These are phyloP conservation scores for Bromus sterilis DNA, from an alignment of 176 grass and related monocot species.

Conservation along the genomic window DNA sequence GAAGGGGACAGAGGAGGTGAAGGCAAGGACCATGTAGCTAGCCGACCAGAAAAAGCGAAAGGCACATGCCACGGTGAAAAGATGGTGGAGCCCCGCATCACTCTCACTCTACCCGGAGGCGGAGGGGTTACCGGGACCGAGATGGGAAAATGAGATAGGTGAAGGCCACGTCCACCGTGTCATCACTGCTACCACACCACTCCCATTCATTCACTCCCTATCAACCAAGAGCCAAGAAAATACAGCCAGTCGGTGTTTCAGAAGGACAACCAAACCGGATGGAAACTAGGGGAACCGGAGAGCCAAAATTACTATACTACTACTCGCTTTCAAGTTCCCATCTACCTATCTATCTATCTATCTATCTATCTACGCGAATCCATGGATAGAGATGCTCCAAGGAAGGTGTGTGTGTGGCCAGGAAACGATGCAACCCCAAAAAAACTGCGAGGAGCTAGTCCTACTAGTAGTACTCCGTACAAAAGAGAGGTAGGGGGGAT, in stretches of 20 bases:
- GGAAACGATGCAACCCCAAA: not conserved
- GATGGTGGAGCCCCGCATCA: slow-evolving; percentile 27
- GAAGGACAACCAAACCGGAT: not conserved
- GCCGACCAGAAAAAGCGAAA: slow-evolving; percentile 44
- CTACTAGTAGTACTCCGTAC: no score
- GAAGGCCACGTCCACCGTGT: no score
- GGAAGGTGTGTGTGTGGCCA: not conserved
- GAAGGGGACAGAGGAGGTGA: slow-evolving; percentile 2
- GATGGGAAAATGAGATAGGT: slow-evolving; percentile 11
- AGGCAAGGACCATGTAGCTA: not conserved
- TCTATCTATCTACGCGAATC: not conserved
- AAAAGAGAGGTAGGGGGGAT: no score
- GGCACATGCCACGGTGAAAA: slow-evolving; percentile 50
- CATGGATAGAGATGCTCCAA: slow-evolving; percentile 16
- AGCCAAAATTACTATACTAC: not conserved
- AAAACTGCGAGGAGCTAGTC: not conserved
- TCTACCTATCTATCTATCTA: not conserved
- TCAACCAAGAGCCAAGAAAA: not conserved
- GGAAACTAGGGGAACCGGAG: not conserved
- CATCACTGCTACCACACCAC: not conserved
- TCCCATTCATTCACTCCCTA: not conserved
- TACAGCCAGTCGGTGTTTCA: not conserved
- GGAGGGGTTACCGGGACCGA: not conserved
- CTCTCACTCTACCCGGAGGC: not conserved
- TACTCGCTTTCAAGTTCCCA: not conserved